Base-by-base conservation (phyloP, 1,284 basidiomycete genomes). In the Cryptococcus sp. region DNA sequence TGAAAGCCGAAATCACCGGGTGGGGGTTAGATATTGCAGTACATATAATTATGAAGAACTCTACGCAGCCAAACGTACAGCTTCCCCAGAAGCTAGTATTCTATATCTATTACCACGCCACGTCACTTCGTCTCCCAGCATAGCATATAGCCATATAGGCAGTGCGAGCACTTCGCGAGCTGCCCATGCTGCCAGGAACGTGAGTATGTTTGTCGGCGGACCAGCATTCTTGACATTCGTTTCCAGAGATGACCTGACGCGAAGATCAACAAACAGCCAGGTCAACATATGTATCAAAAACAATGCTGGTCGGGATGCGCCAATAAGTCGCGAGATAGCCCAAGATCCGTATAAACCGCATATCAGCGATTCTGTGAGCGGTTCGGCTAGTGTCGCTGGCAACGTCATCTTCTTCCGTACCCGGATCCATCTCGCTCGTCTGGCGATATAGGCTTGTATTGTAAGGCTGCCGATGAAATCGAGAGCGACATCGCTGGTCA, bases 371-470 rank as follows among this genome's bases (percentile, higher is more conserved):
- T 97, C 92, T 13, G 91, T 94, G 66, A 94, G 82, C 1, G 93
- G 92, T 70, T 97, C 92, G 23, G 87, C 61, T 48, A 94, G 54
- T 0, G 91, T 94, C 4, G 90, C 90, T 5, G 81, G 78, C 32
- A 88, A 72, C 1, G 88, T 86, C 91, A 96, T 96, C 64, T 84
- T 84, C 70, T 93, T 94, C 50, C 92, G 83, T 23, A 96, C 92
- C 41, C 92, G 84, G 64, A 97, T 91, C 92, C 92, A 97, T 7
- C 92, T 83, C 25, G 91, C 84, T 19, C 92, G 83, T 22, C 92
- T 82, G 77, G 83, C 83, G 53, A 96, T 78, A 74, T 96, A 97
- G 61, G 85, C 87, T 23, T 74, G 72, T 46, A 96, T 77, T 1
- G 83, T 78, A 84, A 97, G 90, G 55, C 84, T 83, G 21, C 90